phyloP scores from a whole-genome alignment of 2,329 filamentous ascomycete genomes.

The Xylariomycetidae sp. region DNA sequence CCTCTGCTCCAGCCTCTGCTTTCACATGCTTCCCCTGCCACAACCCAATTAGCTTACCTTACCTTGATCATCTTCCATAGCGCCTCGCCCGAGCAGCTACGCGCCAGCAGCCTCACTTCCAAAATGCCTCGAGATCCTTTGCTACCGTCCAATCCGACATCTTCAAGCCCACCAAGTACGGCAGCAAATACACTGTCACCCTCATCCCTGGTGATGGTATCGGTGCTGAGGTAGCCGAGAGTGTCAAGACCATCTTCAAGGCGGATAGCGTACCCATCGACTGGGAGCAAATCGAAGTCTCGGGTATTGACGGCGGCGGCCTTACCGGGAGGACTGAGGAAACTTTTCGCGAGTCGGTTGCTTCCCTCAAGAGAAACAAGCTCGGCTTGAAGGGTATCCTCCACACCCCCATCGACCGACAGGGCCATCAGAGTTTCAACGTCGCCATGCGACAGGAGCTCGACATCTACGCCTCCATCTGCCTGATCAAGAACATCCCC shows the following conservation, averaged over 20 bases:
- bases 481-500: constrained; percentile 98
- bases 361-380: constrained; percentile 97
- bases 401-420: constrained; percentile 93
- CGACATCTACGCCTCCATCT: constrained; percentile 98
- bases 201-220: constrained; percentile 99
- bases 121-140: constrained; percentile 50
- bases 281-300: constrained; percentile 98
- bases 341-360: constrained; percentile 91
- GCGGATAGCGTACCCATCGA: constrained; percentile 97
- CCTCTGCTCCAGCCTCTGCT: constrained; percentile 11
- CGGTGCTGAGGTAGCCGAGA: constrained; percentile 94
- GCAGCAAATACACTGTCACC: constrained; percentile 98
- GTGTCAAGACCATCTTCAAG: constrained; percentile 99
- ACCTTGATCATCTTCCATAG: constrained; percentile 28
- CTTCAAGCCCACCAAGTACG: constrained; percentile 98
- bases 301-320: constrained; percentile 78
- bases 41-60: constrained; percentile 21
- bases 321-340: constrained; percentile 84
- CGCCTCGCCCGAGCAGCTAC: constrained; percentile 47
- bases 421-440: constrained; percentile 99
- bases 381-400: constrained; percentile 98
- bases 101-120: constrained; percentile 38
- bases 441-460: constrained; percentile 98
- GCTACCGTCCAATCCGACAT: constrained; percentile 90
- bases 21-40: constrained; percentile 14